A percentile compares a stretch with the other conserved stretches of the same genome.
These are phyloP conservation scores for Calvatia gigantea DNA, from an alignment of 768 basidiomycete species.

Conservation along the genomic window DNA sequence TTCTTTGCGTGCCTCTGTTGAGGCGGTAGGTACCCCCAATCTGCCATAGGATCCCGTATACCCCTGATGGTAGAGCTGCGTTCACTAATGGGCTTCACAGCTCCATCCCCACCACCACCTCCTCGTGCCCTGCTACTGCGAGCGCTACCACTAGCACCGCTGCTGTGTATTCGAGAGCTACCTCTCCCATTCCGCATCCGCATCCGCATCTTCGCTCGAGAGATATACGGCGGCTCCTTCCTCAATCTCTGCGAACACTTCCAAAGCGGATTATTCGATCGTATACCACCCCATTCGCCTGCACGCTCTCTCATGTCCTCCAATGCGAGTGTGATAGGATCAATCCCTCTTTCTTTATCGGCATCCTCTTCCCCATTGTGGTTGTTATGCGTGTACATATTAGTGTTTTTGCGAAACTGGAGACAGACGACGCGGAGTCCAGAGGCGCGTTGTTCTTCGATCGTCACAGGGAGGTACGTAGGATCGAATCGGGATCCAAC, in stretches of 20 bases:
- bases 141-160: background rate
- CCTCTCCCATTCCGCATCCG: background rate
- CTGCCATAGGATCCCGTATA: background rate
- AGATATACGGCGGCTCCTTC: conserved; percentile 1
- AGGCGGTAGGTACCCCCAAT: background rate
- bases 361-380: background rate
- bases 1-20: too few species aligned
- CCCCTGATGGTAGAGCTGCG: background rate
- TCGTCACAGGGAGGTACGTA: conserved; percentile 8
- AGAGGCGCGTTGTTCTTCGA: conserved; percentile 8
- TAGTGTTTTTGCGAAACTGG: conserved; percentile 1
- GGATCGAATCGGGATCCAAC: conserved; percentile 11
- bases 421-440: conserved; percentile 9
- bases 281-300: conserved; percentile 4
- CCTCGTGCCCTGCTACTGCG: background rate
- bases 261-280: conserved; percentile 1
- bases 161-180: background rate
- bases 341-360: background rate
- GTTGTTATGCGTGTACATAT: background rate
- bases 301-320: conserved; percentile 5
- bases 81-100: background rate
- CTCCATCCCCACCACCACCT: background rate
- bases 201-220: background rate
- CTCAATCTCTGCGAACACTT: background rate
- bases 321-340: conserved; percentile 2